Evolutionary conservation across 306 rosid genomes (phyloP), one percentile per base, ranked within the genome.

Genomic region (Neltuma alba): DNA sequence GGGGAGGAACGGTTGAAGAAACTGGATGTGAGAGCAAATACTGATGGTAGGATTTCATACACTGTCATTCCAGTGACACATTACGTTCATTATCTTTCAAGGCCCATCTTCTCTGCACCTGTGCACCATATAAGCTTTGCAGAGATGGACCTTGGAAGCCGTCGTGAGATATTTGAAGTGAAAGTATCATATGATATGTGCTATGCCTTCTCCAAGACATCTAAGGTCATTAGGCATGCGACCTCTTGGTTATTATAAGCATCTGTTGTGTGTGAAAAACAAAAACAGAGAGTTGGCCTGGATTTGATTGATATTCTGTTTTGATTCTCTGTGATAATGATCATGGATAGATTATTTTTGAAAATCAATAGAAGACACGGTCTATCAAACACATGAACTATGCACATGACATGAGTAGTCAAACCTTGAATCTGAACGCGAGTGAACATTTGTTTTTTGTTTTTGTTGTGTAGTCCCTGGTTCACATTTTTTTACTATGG

Each of bases 21-120:
- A 79, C 83, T 90, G 75, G 70, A 82, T 38, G 72, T 54, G 36
- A 78, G 72, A 65, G 75, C 69, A 68, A 69, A 75, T 72, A 85
- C 87, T 23, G 83, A 80, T 78, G 99, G 99, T 92, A 85, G 27
- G 73, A 31, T 62, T 81, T 36, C 20, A 3, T 78, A 20, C 14
- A 27, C 42, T 20, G 10, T 70, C 28, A 9, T 47, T 15, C 5
- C 9, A 1, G 21, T 45, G 41, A 68, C 6, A 13, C 28, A 13
- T 67, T 48, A 8, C 10, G 5, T 77, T 36, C 33, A 33, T 33
- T 37, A 0, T 12, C 30, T 20, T 62, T 23, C 4, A 48, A 27
- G 38, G 30, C 54, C 44, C 0, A 8, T 34, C 25, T 52, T 20
- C 25, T 52, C 25, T 47, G 54, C 9, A 16, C 21, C 54, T 16